Evolutionary conservation across 2,329 filamentous ascomycete genomes (phyloP).

Genomic region (Microcera coccophila): DNA sequence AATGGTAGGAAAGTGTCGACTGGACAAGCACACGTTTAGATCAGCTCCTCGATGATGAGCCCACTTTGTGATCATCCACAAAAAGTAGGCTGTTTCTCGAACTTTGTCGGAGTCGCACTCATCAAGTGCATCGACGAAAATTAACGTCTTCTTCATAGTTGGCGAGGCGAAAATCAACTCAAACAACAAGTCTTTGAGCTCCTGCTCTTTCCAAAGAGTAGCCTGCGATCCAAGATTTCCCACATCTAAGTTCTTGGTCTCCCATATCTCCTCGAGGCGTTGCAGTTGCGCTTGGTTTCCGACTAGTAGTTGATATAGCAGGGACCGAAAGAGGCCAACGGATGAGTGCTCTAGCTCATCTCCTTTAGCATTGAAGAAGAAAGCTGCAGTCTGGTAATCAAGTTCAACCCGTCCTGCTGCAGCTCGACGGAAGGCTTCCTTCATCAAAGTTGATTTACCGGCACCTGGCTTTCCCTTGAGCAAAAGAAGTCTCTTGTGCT

Average conservation of each 20-base stretch:
- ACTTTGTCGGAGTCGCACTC: background rate
- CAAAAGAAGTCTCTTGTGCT: background rate
- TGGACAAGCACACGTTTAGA: conserved; percentile 9
- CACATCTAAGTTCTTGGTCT: no score
- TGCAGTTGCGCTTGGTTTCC: no score
- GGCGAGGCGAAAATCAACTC: background rate
- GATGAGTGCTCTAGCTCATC: background rate
- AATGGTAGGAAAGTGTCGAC: conserved; percentile 8
- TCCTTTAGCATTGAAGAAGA: conserved; percentile 9
- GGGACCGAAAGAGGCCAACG: conserved; percentile 1
- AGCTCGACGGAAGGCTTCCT: conserved; percentile 6
- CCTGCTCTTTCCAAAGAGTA: no score
- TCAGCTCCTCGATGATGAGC: background rate
- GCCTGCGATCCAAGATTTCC: no score
- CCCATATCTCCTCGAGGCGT: no score
- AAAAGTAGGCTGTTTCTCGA: conserved; percentile 1
- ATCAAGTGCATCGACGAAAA: conserved; percentile 15
- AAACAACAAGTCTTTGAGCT: conserved; percentile 5
- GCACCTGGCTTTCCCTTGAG: conserved; percentile 10
- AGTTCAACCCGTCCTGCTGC: background rate
- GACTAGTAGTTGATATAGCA: conserved; percentile 7
- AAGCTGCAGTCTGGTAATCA: conserved; percentile 1
- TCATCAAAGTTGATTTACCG: conserved; percentile 12
- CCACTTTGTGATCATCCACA: conserved; percentile 1
- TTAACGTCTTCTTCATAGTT: background rate